These are phyloP conservation scores for Diphasiastrum complanatum DNA, from an alignment of 83 land plant genomes.

Conservation along the genomic window DNA sequence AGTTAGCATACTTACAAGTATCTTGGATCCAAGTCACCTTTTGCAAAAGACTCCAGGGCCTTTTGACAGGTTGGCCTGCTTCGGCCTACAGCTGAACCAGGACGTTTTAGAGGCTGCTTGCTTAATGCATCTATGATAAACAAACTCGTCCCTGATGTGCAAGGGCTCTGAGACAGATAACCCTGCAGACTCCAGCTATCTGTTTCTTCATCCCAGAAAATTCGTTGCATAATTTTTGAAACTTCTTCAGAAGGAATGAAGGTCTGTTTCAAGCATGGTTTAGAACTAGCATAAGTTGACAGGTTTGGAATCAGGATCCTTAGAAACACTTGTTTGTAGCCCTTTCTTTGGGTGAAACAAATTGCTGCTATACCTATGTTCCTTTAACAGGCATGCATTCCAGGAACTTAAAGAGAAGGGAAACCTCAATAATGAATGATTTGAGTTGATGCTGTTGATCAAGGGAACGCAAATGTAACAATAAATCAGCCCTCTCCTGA, in stretches of 20 bases:
- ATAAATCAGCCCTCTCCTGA: conserved; percentile 34
- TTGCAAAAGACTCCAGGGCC: conserved; percentile 21
- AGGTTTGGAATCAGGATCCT: background rate
- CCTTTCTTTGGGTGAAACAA: background rate
- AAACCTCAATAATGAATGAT: conserved; percentile 30
- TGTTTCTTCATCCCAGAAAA: conserved; percentile 36
- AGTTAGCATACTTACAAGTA: conserved; percentile 25
- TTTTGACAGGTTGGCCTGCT: conserved; percentile 32
- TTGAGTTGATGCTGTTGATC: conserved; percentile 39
- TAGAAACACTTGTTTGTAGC: background rate
- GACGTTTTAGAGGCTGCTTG: conserved; percentile 30
- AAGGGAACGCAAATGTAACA: conserved; percentile 27
- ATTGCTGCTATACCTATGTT: background rate
- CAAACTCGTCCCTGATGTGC: conserved; percentile 3
- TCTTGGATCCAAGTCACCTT: conserved; percentile 27
- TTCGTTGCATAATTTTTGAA: conserved; percentile 29
- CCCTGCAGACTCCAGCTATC: conserved; percentile 29
- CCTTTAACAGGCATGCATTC: no score
- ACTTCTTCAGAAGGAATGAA: conserved; percentile 37
- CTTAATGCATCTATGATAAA: conserved; percentile 20
- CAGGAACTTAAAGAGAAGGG: background rate
- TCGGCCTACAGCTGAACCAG: conserved; percentile 35
- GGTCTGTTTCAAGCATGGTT: conserved; percentile 10
- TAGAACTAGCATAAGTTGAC: background rate
- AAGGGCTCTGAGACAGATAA: conserved; percentile 5